phyloP scores from a whole-genome alignment of 129 eudicot genomes.

The Flaveria sonorensis region DNA sequence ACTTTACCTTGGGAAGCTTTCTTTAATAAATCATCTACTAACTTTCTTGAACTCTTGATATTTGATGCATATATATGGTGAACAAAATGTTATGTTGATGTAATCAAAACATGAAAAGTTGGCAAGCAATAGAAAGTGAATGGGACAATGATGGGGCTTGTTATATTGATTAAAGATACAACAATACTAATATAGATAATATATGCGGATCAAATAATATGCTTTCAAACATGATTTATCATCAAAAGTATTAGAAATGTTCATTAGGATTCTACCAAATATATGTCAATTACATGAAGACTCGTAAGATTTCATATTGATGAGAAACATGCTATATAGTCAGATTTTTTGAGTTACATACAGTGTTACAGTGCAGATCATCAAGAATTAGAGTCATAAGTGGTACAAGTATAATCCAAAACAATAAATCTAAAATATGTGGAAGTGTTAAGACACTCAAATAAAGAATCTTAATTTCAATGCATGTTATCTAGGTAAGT shows the following conservation, averaged over 20 bases:
- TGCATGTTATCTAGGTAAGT: background rate
- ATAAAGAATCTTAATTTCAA: constrained; percentile 1
- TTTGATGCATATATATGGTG: constrained; percentile 5
- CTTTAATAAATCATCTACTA: background rate
- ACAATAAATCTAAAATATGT: background rate
- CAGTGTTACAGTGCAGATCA: background rate
- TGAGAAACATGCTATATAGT: background rate
- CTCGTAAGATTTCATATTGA: background rate
- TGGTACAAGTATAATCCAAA: constrained; percentile 1
- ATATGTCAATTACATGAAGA: background rate
- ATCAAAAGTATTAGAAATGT: background rate
- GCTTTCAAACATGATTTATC: background rate
- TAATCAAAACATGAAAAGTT: background rate
- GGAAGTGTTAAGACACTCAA: background rate
- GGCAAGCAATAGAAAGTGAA: background rate
- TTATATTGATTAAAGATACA: constrained; percentile 4
- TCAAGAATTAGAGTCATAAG: background rate
- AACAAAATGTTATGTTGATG: background rate
- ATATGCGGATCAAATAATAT: background rate
- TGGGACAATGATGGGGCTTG: background rate
- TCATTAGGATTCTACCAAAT: background rate
- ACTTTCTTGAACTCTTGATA: background rate
- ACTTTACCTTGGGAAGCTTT: background rate
- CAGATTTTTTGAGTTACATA: background rate
- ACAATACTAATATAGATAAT: background rate